Evolutionary conservation across 2,329 filamentous ascomycete species (phyloP).

Genomic region (Diaporthe nobilis): DNA sequence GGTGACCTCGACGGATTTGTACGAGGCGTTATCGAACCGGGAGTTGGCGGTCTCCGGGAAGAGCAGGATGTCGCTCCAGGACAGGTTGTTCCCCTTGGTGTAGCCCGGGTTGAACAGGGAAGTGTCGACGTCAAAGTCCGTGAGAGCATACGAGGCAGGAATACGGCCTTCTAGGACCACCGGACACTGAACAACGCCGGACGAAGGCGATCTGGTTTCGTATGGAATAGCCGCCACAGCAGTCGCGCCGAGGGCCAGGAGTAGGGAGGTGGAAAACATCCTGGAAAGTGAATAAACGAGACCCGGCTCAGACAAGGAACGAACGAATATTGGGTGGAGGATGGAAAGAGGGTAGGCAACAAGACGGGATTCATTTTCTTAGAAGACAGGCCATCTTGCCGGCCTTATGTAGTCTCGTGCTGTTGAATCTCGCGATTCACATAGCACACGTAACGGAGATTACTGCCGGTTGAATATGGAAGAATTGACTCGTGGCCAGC

Average conservation of each 20-base stretch:
- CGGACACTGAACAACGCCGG: conserved; percentile 50
- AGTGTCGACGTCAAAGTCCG: conserved; percentile 52
- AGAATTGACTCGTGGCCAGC: conserved; percentile 34
- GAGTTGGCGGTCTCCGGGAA: conserved; percentile 48
- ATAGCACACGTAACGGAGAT: conserved; percentile 32
- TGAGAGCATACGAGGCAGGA: conserved; percentile 44
- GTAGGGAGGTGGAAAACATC: conserved; percentile 5
- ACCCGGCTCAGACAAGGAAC: conserved; percentile 21
- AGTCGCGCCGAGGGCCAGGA: conserved; percentile 30
- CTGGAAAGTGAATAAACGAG: neutral
- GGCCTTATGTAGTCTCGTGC: conserved; percentile 17
- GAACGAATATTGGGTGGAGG: neutral
- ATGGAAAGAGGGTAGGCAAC: neutral
- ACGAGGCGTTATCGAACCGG: conserved; percentile 55
- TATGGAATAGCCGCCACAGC: conserved; percentile 6
- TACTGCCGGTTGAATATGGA: conserved; percentile 38
- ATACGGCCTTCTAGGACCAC: conserved; percentile 56
- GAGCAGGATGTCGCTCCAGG: conserved; percentile 55
- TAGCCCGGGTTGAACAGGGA: conserved; percentile 54
- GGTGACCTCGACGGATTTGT: conserved; percentile 59
- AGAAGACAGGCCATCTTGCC: neutral
- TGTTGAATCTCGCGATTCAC: conserved; percentile 14
- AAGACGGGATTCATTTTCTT: neutral
- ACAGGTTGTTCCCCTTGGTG: conserved; percentile 53
- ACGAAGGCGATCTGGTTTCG: neutral